phyloP scores from a whole-genome alignment of 352 stramenopile genomes.

The Pythium aristosporum region DNA sequence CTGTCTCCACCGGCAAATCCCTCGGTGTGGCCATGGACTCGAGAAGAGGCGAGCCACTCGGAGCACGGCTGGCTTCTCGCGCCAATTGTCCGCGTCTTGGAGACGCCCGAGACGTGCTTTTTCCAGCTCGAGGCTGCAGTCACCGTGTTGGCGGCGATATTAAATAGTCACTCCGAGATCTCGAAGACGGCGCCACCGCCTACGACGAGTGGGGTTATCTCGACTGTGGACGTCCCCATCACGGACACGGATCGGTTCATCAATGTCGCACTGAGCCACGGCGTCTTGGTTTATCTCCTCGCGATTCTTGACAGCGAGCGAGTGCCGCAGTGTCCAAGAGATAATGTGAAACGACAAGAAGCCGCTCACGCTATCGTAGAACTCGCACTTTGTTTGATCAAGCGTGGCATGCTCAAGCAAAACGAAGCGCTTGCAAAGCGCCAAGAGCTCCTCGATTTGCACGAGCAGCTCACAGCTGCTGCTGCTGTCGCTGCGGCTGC shows the following conservation, averaged over 20 bases:
- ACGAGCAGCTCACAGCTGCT: constrained; percentile 19
- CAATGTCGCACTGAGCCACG: constrained; percentile 37
- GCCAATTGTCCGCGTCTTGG: constrained; percentile 40
- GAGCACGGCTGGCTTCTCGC: constrained; percentile 34
- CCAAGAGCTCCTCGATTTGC: constrained; percentile 17
- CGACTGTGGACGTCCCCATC: constrained; percentile 3
- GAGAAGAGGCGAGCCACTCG: constrained; percentile 23
- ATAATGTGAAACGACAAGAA: constrained; percentile 13
- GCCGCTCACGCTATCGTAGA: constrained; percentile 29
- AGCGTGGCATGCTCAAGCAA: constrained; percentile 23
- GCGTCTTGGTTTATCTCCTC: constrained; percentile 41
- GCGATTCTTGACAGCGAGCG: constrained; percentile 43
- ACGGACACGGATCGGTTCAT: constrained; percentile 42
- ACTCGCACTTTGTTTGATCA: constrained; percentile 36
- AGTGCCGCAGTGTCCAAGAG: constrained; percentile 17
- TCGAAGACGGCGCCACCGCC: constrained; percentile 27
- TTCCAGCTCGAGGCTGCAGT: constrained; percentile 48
- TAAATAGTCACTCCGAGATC: constrained; percentile 30
- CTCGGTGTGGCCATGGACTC: constrained; percentile 24
- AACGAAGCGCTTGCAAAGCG: neutral
- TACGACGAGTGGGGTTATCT: constrained; percentile 11
- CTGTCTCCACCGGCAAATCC: neutral
- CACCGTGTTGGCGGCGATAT: constrained; percentile 30
- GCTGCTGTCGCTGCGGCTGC: neutral
- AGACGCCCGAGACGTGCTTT: constrained; percentile 38